phyloP scores from a whole-genome alignment of 176 grass and related monocot species.

The Triticum dicoccoides region DNA sequence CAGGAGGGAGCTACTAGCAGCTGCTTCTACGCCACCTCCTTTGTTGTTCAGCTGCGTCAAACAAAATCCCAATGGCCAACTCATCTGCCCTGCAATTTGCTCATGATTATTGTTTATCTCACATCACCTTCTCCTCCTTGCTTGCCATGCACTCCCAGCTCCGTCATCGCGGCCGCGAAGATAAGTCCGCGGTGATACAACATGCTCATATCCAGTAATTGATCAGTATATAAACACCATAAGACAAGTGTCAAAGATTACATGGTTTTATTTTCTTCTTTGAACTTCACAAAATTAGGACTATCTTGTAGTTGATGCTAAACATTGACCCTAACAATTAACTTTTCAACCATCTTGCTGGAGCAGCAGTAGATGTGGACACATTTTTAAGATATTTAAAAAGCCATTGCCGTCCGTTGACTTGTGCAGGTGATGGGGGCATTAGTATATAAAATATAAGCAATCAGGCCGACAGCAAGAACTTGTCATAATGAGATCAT shows the following conservation, averaged over 20 bases:
- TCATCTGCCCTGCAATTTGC: neutral
- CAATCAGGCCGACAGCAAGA: constrained; percentile 9
- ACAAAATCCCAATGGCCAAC: neutral
- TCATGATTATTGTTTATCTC: neutral
- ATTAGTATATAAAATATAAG: neutral
- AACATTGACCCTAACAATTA: constrained; percentile 17
- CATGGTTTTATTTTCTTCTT: too few relatives aligned
- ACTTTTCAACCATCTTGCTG: neutral
- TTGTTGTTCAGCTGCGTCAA: neutral
- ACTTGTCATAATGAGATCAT: neutral
- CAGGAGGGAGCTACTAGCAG: neutral
- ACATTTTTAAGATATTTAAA: neutral
- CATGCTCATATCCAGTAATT: neutral
- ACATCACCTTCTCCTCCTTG: neutral
- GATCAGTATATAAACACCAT: neutral
- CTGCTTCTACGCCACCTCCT: constrained; percentile 25
- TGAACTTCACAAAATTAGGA: too few relatives aligned
- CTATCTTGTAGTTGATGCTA: neutral
- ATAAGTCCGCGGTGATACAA: neutral
- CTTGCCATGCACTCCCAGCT: constrained; percentile 13
- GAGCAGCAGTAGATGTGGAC: neutral
- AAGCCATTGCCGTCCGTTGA: neutral
- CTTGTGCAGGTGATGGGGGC: neutral
- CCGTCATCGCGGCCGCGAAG: neutral
- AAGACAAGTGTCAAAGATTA: neutral